Evolutionary conservation across 176 grass and related monocot species (phyloP).

Genomic region (Triticum urartu): DNA sequence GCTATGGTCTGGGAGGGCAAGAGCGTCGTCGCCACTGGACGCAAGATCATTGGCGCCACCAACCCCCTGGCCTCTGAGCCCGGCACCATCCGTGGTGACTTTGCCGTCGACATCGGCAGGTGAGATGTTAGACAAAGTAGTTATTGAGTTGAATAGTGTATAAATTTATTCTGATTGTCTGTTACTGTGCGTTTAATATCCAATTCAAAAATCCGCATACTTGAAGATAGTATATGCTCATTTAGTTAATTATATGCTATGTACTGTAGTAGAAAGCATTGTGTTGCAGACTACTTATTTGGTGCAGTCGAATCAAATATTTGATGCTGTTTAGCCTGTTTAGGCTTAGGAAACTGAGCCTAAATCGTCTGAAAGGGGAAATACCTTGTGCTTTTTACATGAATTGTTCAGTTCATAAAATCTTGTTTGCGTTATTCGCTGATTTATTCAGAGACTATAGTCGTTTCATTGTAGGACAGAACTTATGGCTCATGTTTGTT

Average conservation of each 20-base stretch:
- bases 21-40: slow-evolving; percentile 77
- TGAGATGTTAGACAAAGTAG: slow-evolving; percentile 3
- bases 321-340: background rate
- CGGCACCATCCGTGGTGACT: slow-evolving; percentile 90
- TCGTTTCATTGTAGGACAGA: background rate
- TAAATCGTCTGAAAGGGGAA: background rate
- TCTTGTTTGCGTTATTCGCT: background rate
- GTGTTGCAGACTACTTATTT: background rate
- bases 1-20: slow-evolving; percentile 99
- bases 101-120: slow-evolving; percentile 90
- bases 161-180: background rate
- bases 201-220: too few species aligned
- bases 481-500: background rate
- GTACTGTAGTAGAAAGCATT: background rate
- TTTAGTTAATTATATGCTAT: background rate
- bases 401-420: background rate
- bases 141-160: background rate
- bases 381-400: background rate
- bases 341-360: background rate
- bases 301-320: background rate
- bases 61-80: slow-evolving; percentile 71
- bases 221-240: background rate
- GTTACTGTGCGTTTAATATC: background rate
- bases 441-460: background rate
- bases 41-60: slow-evolving; percentile 91